Evolutionary conservation across 2,329 filamentous ascomycete genomes (phyloP), one percentile per base, ranked within the genome.

Genomic region (Trichoderma oligosporum): DNA sequence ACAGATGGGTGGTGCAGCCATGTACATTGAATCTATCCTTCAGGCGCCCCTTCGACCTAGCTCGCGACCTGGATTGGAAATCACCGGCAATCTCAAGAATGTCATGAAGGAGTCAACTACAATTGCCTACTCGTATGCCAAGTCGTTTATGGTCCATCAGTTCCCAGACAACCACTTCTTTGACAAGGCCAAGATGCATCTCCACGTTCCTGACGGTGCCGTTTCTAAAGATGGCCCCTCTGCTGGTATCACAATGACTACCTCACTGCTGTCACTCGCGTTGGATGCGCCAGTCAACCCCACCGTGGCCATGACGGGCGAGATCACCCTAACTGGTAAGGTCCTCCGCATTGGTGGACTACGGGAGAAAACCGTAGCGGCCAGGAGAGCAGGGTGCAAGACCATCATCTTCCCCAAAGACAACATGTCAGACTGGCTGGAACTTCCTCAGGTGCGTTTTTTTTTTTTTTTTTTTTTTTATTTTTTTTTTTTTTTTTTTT

Each of bases 191-290:
- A 91, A 88, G 75, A 83, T 99, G 70, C 94, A 99, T 73, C 79
- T 99, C 63, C 94, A 99, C 77, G 96, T 96, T 59, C 94, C 94
- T 0, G 94, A 99, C 71, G 94, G 94, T 5, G 94, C 94, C 7
- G 92, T 97, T 56, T 89, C 89, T 64, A 99, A 99, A 75, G 94
- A 99, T 70, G 94, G 88, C 0, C 89, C 89, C 4, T 92, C 88
- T 46, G 94, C 94, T 18, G 94, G 94, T 70, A 94, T 99, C 68
- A 99, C 94, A 6, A 99, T 99, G 94, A 88, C 94, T n/a, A 96
- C 91, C 6, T 91, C 89, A 58, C 75, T 99, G 66, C 78, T 99
- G 49, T 93, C 88, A 52, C 78, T 99, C 61, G 93, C 91, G 7
- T 76, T 97, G 36, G 84, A 96, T 63, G 81, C 82, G 44, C 81